These are phyloP conservation scores for Fusarium xyrophilum DNA, from an alignment of 2,329 filamentous ascomycete genomes.

Conservation along the genomic window DNA sequence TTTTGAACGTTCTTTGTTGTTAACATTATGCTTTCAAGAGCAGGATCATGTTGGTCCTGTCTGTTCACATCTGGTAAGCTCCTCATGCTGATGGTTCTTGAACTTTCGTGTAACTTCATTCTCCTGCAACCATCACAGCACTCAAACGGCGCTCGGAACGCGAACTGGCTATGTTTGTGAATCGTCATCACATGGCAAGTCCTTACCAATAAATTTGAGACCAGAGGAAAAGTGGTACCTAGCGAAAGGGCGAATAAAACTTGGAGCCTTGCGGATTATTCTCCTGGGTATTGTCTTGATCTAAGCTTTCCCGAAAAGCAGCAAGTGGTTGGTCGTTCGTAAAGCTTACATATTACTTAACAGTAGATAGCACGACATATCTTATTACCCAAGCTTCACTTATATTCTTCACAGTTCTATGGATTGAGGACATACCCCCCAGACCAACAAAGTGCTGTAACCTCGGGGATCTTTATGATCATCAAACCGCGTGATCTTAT, in stretches of 20 bases:
- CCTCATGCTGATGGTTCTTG: neutral
- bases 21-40: too few relatives aligned
- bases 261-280: neutral
- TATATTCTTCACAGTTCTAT: too few relatives aligned
- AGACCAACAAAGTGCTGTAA: too few relatives aligned
- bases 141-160: neutral
- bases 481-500: accelerated
- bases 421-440: too few relatives aligned
- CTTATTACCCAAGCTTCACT: too few relatives aligned
- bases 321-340: neutral
- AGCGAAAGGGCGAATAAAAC: too few relatives aligned
- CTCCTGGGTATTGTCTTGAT: neutral
- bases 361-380: too few relatives aligned
- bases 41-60: accelerated
- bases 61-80: neutral
- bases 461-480: accelerated
- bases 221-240: too few relatives aligned
- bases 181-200: neutral
- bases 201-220: neutral
- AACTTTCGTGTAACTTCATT: accelerated
- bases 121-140: too few relatives aligned
- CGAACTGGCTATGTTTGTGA: neutral
- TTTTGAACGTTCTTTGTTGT: too few relatives aligned
- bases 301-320: neutral
- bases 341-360: neutral